phyloP scores from a whole-genome alignment of 2,329 filamentous ascomycete species.

The Neodidymelliopsis sp. region DNA sequence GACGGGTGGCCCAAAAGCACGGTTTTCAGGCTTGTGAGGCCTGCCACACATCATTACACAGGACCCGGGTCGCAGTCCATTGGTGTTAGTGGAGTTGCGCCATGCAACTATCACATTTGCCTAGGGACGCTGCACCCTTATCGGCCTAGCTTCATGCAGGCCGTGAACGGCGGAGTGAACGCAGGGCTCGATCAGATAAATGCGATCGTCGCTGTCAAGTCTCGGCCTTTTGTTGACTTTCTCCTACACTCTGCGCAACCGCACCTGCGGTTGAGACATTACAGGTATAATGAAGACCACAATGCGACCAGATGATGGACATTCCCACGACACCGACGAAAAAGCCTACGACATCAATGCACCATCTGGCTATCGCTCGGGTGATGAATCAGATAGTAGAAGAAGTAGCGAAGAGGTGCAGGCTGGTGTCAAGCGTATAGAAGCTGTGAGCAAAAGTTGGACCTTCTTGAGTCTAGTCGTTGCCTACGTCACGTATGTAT shows the following conservation, averaged over 20 bases:
- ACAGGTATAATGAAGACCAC: slow-evolving; percentile 17
- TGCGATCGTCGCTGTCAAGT: slow-evolving; percentile 4
- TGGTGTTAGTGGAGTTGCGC: slow-evolving; percentile 1
- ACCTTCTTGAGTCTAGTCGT: slow-evolving; percentile 55
- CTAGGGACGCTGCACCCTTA: background rate
- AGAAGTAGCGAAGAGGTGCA: slow-evolving; percentile 41
- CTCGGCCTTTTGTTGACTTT: slow-evolving; percentile 2
- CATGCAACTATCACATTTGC: slow-evolving; percentile 13
- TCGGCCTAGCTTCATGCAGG: slow-evolving; percentile 5
- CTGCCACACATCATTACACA: slow-evolving; percentile 12
- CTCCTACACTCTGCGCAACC: background rate
- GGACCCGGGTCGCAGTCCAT: slow-evolving; percentile 2
- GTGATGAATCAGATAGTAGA: slow-evolving; percentile 16
- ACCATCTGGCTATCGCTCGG: slow-evolving; percentile 6
- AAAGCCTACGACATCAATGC: slow-evolving; percentile 10
- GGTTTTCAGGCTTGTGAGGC: background rate
- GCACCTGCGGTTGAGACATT: background rate
- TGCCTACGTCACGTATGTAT: slow-evolving; percentile 54
- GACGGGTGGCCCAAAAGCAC: background rate
- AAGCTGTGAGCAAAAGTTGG: slow-evolving; percentile 59
- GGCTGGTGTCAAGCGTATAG: slow-evolving; percentile 57
- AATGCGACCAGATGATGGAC: slow-evolving; percentile 11
- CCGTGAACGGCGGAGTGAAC: slow-evolving; percentile 9
- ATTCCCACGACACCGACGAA: slow-evolving; percentile 1
- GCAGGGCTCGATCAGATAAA: slow-evolving; percentile 23